Conservation (phyloP, 768 basidiomycete species). For the Lactarius hatsudake region DNA sequence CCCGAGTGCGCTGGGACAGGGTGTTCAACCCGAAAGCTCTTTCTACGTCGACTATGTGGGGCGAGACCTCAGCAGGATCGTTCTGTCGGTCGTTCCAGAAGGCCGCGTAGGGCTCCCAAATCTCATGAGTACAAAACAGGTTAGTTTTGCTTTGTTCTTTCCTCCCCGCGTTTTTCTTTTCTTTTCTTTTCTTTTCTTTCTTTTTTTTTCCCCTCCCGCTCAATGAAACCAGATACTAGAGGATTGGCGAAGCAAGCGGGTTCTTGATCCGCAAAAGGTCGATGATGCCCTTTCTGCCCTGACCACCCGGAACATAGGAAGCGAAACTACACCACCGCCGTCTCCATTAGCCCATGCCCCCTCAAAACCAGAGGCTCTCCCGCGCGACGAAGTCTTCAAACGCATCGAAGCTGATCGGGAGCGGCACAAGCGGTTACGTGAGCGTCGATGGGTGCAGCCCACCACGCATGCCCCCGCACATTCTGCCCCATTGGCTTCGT, state of each 20-base stretch:
- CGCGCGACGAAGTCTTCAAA: slow-evolving; percentile 67
- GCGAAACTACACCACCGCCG: slow-evolving; percentile 27
- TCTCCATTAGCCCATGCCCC: slow-evolving; percentile 26
- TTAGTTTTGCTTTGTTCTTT: slow-evolving; percentile 33
- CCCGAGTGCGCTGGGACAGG: slow-evolving; percentile 40
- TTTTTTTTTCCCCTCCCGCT: neutral
- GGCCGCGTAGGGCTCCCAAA: slow-evolving; percentile 88
- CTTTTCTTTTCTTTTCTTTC: neutral
- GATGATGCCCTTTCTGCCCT: slow-evolving; percentile 65
- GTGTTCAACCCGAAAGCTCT: slow-evolving; percentile 40
- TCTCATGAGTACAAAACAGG: slow-evolving; percentile 84
- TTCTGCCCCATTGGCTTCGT: slow-evolving; percentile 52
- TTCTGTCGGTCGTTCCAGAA: slow-evolving; percentile 83
- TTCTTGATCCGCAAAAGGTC: slow-evolving; percentile 74
- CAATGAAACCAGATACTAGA: slow-evolving; percentile 68
- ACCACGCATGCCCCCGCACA: slow-evolving; percentile 49
- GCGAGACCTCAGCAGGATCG: slow-evolving; percentile 74
- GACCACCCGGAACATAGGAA: slow-evolving; percentile 42
- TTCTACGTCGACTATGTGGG: slow-evolving; percentile 77
- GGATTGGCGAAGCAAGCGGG: slow-evolving; percentile 82
- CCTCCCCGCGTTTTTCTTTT: neutral
- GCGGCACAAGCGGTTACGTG: slow-evolving; percentile 86
- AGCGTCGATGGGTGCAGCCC: slow-evolving; percentile 89
- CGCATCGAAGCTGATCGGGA: slow-evolving; percentile 92
- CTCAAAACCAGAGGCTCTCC: slow-evolving; percentile 28